phyloP scores from a whole-genome alignment of 2,329 filamentous ascomycete species.

The Sporothrix brunneoviolacea region DNA sequence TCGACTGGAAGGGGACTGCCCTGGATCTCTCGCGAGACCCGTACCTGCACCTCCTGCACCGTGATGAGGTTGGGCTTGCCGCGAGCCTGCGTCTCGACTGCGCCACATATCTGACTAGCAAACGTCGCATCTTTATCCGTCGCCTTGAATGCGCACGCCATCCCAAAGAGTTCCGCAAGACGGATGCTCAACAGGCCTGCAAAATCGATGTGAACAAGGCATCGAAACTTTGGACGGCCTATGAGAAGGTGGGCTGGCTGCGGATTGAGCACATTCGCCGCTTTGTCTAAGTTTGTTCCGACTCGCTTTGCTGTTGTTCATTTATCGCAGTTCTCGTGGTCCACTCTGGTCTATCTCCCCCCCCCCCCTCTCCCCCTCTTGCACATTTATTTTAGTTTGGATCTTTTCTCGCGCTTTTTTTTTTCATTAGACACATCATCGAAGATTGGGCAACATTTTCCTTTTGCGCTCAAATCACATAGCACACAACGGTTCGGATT shows the following conservation, averaged over 20 bases:
- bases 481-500: too few relatives aligned
- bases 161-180: slow-evolving; percentile 86
- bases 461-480: too few relatives aligned
- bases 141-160: slow-evolving; percentile 61
- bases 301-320: neutral
- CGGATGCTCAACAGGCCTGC: slow-evolving; percentile 91
- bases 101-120: slow-evolving; percentile 85
- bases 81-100: slow-evolving; percentile 75
- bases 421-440: too few relatives aligned
- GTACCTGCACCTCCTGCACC: slow-evolving; percentile 63
- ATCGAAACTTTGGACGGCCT: slow-evolving; percentile 84
- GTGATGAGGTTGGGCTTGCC: slow-evolving; percentile 70
- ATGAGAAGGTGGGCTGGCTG: slow-evolving; percentile 81
- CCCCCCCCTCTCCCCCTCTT: too few relatives aligned
- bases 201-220: slow-evolving; percentile 98
- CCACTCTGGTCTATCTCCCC: too few relatives aligned
- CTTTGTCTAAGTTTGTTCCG: slow-evolving; percentile 1
- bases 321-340: neutral
- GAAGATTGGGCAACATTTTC: too few relatives aligned
- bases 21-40: slow-evolving; percentile 71
- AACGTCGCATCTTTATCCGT: slow-evolving; percentile 81
- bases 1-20: slow-evolving; percentile 78
- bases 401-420: too few relatives aligned
- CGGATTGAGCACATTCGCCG: slow-evolving; percentile 40
- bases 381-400: too few relatives aligned